Evolutionary conservation across 257 asterid genomes (phyloP).

Genomic region (Apocynum venetum): DNA sequence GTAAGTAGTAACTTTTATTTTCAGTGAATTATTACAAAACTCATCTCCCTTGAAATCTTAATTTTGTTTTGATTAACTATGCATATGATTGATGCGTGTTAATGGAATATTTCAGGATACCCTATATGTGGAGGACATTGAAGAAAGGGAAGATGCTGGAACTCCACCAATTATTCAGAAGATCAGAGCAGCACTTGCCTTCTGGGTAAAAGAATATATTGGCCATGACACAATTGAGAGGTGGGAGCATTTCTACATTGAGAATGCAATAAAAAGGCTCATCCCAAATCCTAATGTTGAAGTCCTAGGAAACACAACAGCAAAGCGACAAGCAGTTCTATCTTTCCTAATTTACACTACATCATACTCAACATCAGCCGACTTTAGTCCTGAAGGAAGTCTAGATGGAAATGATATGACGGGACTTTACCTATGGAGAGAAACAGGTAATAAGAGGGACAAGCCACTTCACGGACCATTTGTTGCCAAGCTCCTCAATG

Average conservation of each 20-base stretch:
- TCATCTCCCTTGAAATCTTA: too few relatives aligned
- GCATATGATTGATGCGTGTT: background rate
- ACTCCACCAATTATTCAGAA: slow-evolving; percentile 62
- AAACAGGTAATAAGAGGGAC: slow-evolving; percentile 19
- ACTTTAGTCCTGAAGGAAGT: background rate
- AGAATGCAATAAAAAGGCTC: slow-evolving; percentile 41
- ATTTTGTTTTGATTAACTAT: too few relatives aligned
- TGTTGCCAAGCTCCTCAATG: slow-evolving; percentile 66
- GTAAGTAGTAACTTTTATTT: slow-evolving; percentile 3
- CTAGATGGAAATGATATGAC: background rate
- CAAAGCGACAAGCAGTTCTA: slow-evolving; percentile 51
- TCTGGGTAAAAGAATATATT: slow-evolving; percentile 57
- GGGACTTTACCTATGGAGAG: slow-evolving; percentile 28
- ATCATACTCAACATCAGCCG: slow-evolving; percentile 8
- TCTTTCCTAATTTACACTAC: slow-evolving; percentile 53
- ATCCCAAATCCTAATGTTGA: slow-evolving; percentile 31
- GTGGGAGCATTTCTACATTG: slow-evolving; percentile 33
- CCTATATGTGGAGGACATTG: slow-evolving; percentile 44
- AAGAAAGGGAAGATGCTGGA: slow-evolving; percentile 80
- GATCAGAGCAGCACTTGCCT: slow-evolving; percentile 58
- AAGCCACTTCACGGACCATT: slow-evolving; percentile 66
- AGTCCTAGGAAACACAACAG: slow-evolving; percentile 47
- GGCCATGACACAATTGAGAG: slow-evolving; percentile 36
- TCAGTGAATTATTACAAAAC: background rate
- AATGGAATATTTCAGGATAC: slow-evolving; percentile 41